Evolutionary conservation across 352 stramenopile genomes (phyloP).

Genomic region (Blastocystis sp.): DNA sequence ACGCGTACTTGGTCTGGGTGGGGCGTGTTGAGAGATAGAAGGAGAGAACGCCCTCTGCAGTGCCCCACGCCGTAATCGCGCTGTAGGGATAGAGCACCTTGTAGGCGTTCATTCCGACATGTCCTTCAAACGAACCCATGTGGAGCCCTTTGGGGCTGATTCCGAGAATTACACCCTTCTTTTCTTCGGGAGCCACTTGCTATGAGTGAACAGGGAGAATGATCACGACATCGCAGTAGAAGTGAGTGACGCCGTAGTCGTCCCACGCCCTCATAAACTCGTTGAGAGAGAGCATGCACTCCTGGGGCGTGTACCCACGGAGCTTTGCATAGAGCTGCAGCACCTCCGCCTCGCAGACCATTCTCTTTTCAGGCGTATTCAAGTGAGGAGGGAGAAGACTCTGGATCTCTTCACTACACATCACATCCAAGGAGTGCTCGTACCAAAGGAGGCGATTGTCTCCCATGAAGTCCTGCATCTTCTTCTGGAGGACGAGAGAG

Average conservation of each 20-base stretch:
- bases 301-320: conserved; percentile 27
- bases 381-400: conserved; percentile 52
- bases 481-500: conserved; percentile 17
- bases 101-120: conserved; percentile 9
- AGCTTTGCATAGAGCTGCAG: conserved; percentile 59
- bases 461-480: conserved; percentile 24
- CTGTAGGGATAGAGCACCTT: conserved; percentile 19
- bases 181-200: conserved; percentile 1
- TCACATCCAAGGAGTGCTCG: not conserved
- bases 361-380: not conserved
- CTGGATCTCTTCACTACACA: conserved; percentile 16
- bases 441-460: conserved; percentile 48
- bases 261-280: conserved; percentile 32
- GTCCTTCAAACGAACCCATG: not conserved
- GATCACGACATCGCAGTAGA: not conserved
- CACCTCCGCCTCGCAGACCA: conserved; percentile 43
- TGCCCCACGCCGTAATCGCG: conserved; percentile 19
- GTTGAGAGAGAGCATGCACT: conserved; percentile 26
- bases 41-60: not conserved
- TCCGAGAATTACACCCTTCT: not conserved
- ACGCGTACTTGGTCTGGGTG: conserved; percentile 8
- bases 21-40: conserved; percentile 49
- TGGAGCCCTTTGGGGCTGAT: conserved; percentile 15
- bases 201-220: not conserved
- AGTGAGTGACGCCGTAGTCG: conserved; percentile 55